Evolutionary conservation across 371 early-diverging fungal genomes (phyloP), one percentile per base, ranked within the genome.

Genomic region (Apophysomyces variabilis): DNA sequence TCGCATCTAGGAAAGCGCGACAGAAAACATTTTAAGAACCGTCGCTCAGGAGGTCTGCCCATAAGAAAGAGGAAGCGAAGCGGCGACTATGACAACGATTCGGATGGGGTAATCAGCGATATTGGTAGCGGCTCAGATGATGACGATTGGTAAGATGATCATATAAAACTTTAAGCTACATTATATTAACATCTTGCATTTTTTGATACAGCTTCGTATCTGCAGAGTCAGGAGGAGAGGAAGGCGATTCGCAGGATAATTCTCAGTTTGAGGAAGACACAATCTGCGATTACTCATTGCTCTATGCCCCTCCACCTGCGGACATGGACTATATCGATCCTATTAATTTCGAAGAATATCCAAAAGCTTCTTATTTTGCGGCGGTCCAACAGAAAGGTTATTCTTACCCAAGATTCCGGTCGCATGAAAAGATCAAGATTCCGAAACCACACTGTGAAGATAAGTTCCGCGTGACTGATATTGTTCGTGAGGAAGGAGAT

Each of bases 371-470:
- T 12, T 70, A 80, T 61, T 89, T 89, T 67, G 86, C 87, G 44
- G 78, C 87, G 57, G 84, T 82, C 38, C 89, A 89, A 64, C 85
- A 89, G 61, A 83, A 82, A 44, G 89, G 89, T 32, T 89, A 89
- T 61, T 84, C 85, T 46, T 87, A 89, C 50, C 86, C 87, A 18
- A 84, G 87, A 43, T 85, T 87, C 64, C 72, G 89, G 47, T 85
- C 83, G 5, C 82, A 79, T 37, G 82, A 83, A 38, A 78, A 84
- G 21, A 78, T 85, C 62, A 85, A 85, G 69, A 76, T 86, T 58
- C 82, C 85, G n/a, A 89, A 89, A 63, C 58, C 75, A 3, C 75
- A 85, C 46, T 89, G 89, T 62, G 89, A 89, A 68, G 89, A 89
- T 66, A 82, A 85, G 38, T 89, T 78, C 66, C 78, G 85, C 26